A percentile compares a stretch with the other conserved stretches of the same genome.
These are phyloP conservation scores for Mycosphaerelloides madeirae DNA, from an alignment of 2,329 filamentous ascomycete genomes.

Conservation along the genomic window DNA sequence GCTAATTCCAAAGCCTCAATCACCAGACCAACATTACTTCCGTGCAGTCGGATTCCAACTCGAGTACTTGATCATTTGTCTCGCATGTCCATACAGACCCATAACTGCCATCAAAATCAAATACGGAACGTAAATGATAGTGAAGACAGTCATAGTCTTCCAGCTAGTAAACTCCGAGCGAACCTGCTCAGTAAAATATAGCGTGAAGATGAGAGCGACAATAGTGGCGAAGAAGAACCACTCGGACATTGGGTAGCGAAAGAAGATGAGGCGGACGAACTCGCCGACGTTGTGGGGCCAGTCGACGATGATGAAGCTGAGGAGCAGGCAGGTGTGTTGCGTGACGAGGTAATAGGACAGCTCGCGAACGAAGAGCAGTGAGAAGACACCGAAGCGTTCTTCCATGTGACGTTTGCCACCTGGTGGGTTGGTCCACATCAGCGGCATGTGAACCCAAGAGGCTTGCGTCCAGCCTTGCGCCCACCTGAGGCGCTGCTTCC, in stretches of 20 bases:
- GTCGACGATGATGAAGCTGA: constrained; percentile 43
- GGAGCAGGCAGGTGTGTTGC: constrained; percentile 45
- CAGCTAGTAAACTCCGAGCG: constrained; percentile 44
- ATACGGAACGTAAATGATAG: constrained; percentile 41
- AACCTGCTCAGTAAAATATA: constrained; percentile 45
- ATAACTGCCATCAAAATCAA: constrained; percentile 43
- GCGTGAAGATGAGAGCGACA: constrained; percentile 41
- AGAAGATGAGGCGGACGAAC: constrained; percentile 43
- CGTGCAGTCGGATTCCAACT: constrained; percentile 47
- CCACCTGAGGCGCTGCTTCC: constrained; percentile 50
- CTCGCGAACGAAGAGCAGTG: constrained; percentile 44
- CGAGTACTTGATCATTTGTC: constrained; percentile 43
- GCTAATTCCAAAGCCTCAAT: background rate
- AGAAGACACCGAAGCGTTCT: constrained; percentile 43
- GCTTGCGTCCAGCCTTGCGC: constrained; percentile 49
- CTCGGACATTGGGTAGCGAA: constrained; percentile 45
- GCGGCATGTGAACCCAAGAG: constrained; percentile 39
- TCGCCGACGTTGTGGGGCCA: constrained; percentile 38
- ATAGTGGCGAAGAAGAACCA: constrained; percentile 41
- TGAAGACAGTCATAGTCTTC: constrained; percentile 41
- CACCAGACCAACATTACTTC: constrained; percentile 9
- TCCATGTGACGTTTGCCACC: constrained; percentile 35
- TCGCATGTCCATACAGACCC: constrained; percentile 45
- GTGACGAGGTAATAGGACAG: constrained; percentile 47
- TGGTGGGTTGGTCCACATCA: constrained; percentile 40